Base-by-base conservation (phyloP, 2,329 filamentous ascomycete species). In the Aureobasidium sp. region DNA sequence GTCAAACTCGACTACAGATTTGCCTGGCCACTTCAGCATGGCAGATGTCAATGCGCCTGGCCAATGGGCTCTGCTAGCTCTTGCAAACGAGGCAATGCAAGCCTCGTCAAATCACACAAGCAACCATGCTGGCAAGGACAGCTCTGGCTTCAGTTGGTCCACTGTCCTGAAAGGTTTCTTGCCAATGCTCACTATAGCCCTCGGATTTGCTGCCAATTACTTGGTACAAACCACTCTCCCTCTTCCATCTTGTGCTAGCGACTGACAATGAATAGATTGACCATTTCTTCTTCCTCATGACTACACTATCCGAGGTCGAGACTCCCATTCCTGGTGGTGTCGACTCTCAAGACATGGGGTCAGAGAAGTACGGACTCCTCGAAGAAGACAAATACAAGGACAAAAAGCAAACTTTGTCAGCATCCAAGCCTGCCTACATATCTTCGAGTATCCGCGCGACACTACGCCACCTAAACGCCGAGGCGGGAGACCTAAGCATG, bases 401-500 rank as follows among this genome's bases (percentile, higher is more conserved):
- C 45, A 49, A 49, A 15, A 39, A 44, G 15, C 39, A 31, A 20
- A 11, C 27, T n/a, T 22, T 37, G 11, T 27, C 36, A 37, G 12
- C 44, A 39, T 17, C 37, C 9, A 29, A 48, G 15, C 17, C 45
- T 29, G 25, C 37, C 25, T 55, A 55, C 34, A 20, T 60, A 12
- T 62, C 64, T 34, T 53, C 45, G 1, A 64, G 64, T 17, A n/a
- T 65, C 27, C 58, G 64, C n/a, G 59, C 45, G 5, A 64, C 64
- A 4, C 3, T 63, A 8, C 45, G 47, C 20, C 64, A 64, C 29
- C 34, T 65, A 3, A 51, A 60, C 9, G 22, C 36, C 14, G 45
- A 62, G 27, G 64, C 57, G 11, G 64, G 64, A 15, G 45, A 58
- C 5, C 37, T 60, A 7, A 61, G 57, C 47, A 39, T 57, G 37